These are phyloP conservation scores for Kernera saxatilis DNA, from an alignment of 345 rosid species.

Conservation along the genomic window DNA sequence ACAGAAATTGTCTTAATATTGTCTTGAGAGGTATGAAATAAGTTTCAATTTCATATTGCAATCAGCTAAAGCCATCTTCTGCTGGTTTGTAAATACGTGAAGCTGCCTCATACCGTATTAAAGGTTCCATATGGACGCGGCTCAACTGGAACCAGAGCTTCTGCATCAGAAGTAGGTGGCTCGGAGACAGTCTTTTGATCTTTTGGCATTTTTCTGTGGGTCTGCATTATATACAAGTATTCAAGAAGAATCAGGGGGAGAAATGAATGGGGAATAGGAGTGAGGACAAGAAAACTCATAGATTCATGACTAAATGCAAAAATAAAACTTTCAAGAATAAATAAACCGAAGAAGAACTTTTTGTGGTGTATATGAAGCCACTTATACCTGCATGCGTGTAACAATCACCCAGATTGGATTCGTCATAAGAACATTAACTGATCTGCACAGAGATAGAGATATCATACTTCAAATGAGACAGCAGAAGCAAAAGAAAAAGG, in stretches of 20 bases:
- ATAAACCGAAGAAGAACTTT: neutral
- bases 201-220: constrained; percentile 58
- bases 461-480: constrained; percentile 8
- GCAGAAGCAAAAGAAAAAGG: neutral
- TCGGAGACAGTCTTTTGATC: constrained; percentile 13
- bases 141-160: constrained; percentile 39
- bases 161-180: constrained; percentile 41
- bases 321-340: neutral
- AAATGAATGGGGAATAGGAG: neutral
- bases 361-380: neutral
- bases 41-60: neutral
- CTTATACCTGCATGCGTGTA: constrained; percentile 92
- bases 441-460: constrained; percentile 43
- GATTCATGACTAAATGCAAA: neutral
- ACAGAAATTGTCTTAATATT: neutral
- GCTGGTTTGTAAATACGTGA: neutral
- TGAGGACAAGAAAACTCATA: neutral
- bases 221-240: constrained; percentile 45
- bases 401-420: constrained; percentile 98
- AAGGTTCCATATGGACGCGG: constrained; percentile 67
- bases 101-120: constrained; percentile 51
- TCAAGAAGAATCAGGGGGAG: neutral
- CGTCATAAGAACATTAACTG: constrained; percentile 85
- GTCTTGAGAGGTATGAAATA: neutral
- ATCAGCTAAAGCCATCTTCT: neutral